Conservation (phyloP, 768 basidiomycete genomes). For the Amanita pseudoporphyria region DNA sequence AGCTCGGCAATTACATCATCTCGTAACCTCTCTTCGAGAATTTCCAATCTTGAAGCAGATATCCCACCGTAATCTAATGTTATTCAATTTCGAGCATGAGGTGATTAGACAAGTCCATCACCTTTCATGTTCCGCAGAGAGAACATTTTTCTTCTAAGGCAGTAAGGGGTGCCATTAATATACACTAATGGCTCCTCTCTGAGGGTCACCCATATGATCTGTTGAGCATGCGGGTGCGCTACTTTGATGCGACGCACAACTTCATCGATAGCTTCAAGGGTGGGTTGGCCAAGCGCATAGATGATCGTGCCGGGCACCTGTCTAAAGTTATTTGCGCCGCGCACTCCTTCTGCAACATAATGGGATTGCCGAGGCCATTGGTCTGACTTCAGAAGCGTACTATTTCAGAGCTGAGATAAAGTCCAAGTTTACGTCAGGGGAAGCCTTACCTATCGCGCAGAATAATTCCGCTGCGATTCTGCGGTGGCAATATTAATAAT, state of each 20-base stretch:
- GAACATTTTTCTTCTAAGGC: slow-evolving; percentile 75
- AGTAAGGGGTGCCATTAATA: slow-evolving; percentile 89
- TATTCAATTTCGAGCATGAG: background rate
- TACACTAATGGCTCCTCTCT: slow-evolving; percentile 89
- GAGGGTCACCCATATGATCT: slow-evolving; percentile 87
- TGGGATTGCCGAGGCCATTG: slow-evolving; percentile 77
- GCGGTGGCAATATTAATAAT: slow-evolving; percentile 4
- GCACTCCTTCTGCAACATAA: slow-evolving; percentile 56
- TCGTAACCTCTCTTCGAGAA: slow-evolving; percentile 82
- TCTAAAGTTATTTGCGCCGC: slow-evolving; percentile 94
- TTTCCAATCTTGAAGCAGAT: slow-evolving; percentile 79
- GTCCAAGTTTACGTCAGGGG: background rate
- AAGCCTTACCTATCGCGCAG: slow-evolving; percentile 66
- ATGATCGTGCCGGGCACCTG: slow-evolving; percentile 72
- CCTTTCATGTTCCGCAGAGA: slow-evolving; percentile 94
- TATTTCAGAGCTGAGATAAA: slow-evolving; percentile 17
- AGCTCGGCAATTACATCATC: slow-evolving; percentile 85
- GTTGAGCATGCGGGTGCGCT: slow-evolving; percentile 47
- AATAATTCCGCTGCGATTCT: slow-evolving; percentile 93
- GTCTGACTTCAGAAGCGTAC: slow-evolving; percentile 87
- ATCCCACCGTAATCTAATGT: slow-evolving; percentile 86
- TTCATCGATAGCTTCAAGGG: slow-evolving; percentile 74
- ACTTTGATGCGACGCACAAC: slow-evolving; percentile 59
- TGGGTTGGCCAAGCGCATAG: slow-evolving; percentile 92
- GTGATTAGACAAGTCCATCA: slow-evolving; percentile 15